These are phyloP conservation scores for Harrya chromipes DNA, from an alignment of 768 basidiomycete species.

Conservation along the genomic window DNA sequence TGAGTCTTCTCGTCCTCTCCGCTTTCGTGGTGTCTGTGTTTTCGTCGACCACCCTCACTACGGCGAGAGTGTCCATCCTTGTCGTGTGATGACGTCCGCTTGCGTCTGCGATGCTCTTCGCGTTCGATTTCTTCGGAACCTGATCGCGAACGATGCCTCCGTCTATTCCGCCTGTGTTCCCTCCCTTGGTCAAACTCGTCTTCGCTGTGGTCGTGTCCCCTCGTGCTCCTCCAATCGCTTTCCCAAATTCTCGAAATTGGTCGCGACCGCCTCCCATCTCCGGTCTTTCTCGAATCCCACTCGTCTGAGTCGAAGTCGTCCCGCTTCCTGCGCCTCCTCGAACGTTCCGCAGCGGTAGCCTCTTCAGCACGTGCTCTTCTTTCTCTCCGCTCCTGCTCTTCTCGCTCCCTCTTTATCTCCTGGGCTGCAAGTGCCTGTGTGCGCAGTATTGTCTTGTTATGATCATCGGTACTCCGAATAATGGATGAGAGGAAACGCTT, in stretches of 20 bases:
- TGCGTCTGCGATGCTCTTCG: constrained; percentile 20
- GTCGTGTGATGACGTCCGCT: constrained; percentile 17
- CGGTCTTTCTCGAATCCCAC: constrained; percentile 38
- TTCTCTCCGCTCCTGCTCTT: constrained; percentile 64
- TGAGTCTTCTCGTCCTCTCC: constrained; percentile 14
- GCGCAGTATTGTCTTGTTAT: constrained; percentile 81
- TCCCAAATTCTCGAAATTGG: constrained; percentile 45
- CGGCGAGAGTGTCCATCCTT: constrained; percentile 10
- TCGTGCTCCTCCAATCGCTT: constrained; percentile 45
- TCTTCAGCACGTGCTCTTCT: constrained; percentile 69
- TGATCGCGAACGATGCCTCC: constrained; percentile 30
- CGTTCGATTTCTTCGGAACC: constrained; percentile 22
- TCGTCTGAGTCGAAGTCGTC: constrained; percentile 26
- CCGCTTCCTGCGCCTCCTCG: constrained; percentile 38
- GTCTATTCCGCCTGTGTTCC: constrained; percentile 17
- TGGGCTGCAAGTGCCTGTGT: constrained; percentile 71
- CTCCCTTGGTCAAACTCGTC: constrained; percentile 26
- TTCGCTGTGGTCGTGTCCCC: constrained; percentile 41
- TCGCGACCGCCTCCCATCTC: constrained; percentile 39
- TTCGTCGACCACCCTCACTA: constrained; percentile 20
- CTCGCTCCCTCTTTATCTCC: constrained; percentile 64
- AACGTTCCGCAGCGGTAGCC: constrained; percentile 64
- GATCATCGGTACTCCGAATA: constrained; percentile 92
- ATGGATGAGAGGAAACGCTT: constrained; percentile 83
- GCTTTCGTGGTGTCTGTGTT: constrained; percentile 25